Evolutionary conservation across 2,329 filamentous ascomycete species (phyloP), one percentile per base, ranked within the genome.

Genomic region (Tolypocladium paradoxum): DNA sequence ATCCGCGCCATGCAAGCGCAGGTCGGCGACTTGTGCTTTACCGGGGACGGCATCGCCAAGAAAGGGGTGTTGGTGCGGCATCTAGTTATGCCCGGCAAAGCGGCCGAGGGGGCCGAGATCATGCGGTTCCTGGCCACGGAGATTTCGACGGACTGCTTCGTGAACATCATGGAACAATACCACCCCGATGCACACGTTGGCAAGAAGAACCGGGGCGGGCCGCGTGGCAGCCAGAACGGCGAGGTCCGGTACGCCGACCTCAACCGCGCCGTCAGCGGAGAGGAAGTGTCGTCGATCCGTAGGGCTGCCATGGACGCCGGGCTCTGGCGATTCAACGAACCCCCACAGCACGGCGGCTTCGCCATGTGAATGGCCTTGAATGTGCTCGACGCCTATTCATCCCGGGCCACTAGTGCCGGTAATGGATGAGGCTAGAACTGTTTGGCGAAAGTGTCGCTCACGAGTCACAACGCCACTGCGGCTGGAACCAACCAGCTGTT

Each of bases 111-210:
- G 0, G 75, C 76, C 50, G 73, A 82, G 57, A 93, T 95, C 55
- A 85, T 95, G 75, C 76, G 72, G 56, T 95, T 88, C 76, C 73
- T 95, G 18, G 88, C 87, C 0, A 73, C 78, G 31, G 80, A 90
- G 51, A 76, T 95, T 2, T 88, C 85, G 4, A 77, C 73, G 53
- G 88, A 93, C 66, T 76, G 87, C 45, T 92, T 91, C 68, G 79
- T 93, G 55, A 85, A 95, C 64, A 84, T 95, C 58, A 93, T 93
- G 88, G 88, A 95, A 68, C 89, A 95, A 69, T 93, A 93, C 63
- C 83, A 83, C 57, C 88, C 88, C 0, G 81, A 87, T 57, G 89
- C 87, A 0, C 83, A 95, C 66, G 89, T 95, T 1, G 89, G 89
- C 4, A 92, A 90, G 71, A 72, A 74, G 52, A 81, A 71, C 60